Base-by-base conservation (phyloP, 352 stramenopile species). In the Pythium graminicola region DNA sequence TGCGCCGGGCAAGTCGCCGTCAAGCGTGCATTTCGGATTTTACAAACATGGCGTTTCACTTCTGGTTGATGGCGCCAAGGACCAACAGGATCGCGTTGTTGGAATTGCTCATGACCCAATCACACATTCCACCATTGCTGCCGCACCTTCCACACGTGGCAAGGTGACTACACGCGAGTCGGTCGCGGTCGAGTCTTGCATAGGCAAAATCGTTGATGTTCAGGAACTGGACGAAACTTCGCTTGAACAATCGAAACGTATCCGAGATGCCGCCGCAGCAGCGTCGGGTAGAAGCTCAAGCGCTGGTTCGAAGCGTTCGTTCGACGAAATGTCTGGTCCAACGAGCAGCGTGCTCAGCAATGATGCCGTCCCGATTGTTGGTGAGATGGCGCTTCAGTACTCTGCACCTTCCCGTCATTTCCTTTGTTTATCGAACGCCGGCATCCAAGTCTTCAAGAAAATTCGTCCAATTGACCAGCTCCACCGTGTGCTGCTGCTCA, bases 361-460 rank as follows among this genome's bases (percentile, higher is more conserved):
- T 23, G 62, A 67, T 8, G 48, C 39, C 1, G 54, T 81, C 10
- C 55, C 73, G 14, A 82, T 84, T 24, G 69, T 88, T 38, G 62
- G 69, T 19, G 86, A 96, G 46, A 86, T 95, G 65, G 79, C 84
- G n/a, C 66, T 81, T 1, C 87, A 95, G 73, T 89, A 86, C 45
- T 90, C 76, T 8, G 67, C 87, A 26, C 77, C 81, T 24, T 79
- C 81, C 32, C 76, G 86, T 20, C 82, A 92, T 50, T 89, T 96
- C 53, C 47, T 96, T 22, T 92, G 84, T 31, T 58, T 96, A 23
- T 95, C 84, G 10, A 91, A 83, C 43, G 61, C 75, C 0, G 85
- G 85, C 17, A 86, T 96, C 62, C 86, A 96, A 60, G 72, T 93
- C 16, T 90, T 95, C 54, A 86, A 89, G 61, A 96, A 96, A 62